Evolutionary conservation across 2,329 filamentous ascomycete species (phyloP).

Genomic region (Ascochyta rabiei): DNA sequence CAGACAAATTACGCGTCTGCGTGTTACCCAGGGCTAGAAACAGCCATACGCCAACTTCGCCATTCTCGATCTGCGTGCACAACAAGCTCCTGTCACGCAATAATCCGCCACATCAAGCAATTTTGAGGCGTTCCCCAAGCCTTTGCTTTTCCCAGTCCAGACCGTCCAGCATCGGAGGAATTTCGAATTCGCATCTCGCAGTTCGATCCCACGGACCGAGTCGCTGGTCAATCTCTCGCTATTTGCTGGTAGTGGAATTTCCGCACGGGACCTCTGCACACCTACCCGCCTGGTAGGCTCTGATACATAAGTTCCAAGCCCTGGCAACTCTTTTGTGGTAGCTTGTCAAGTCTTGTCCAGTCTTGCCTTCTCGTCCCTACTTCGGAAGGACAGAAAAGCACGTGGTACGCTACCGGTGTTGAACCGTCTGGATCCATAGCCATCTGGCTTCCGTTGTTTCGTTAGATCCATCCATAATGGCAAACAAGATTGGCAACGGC

Average conservation of each 20-base stretch:
- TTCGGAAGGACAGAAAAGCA: conserved; percentile 17
- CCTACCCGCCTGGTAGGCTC: conserved; percentile 13
- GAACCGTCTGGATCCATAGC: conserved; percentile 6
- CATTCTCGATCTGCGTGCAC: neutral
- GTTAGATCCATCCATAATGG: conserved; percentile 15
- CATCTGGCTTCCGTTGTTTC: neutral
- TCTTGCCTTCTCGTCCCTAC: conserved; percentile 4
- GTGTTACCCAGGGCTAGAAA: conserved; percentile 1
- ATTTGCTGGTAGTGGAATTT: conserved; percentile 11
- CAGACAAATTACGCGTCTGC: conserved; percentile 6
- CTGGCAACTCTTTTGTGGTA: conserved; percentile 31
- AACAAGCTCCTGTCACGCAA: conserved; percentile 33
- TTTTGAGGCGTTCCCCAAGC: conserved; percentile 28
- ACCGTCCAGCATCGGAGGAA: conserved; percentile 5
- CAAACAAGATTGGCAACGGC: conserved; percentile 68
- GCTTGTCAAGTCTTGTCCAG: conserved; percentile 36
- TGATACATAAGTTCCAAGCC: conserved; percentile 37
- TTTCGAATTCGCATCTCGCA: conserved; percentile 2
- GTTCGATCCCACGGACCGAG: conserved; percentile 6
- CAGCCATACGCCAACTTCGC: neutral
- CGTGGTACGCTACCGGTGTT: conserved; percentile 18
- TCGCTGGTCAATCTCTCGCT: conserved; percentile 7
- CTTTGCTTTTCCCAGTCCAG: conserved; percentile 21
- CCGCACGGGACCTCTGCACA: conserved; percentile 17
- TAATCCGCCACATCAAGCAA: conserved; percentile 32